Conservation (phyloP, 139 green algal species). For the Closterium sp. region DNA sequence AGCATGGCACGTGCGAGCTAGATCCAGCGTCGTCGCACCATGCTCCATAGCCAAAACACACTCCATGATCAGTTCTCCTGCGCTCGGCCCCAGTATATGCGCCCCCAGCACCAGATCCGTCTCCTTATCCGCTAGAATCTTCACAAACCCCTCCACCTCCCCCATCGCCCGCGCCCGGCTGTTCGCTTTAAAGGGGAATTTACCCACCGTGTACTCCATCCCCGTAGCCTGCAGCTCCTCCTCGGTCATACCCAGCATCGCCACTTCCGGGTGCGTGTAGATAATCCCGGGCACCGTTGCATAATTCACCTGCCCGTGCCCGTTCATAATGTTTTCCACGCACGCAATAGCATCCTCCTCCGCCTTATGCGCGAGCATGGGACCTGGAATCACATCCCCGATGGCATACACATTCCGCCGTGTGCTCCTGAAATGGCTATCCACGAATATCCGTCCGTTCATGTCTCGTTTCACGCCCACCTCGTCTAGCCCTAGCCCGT, state of each 20-base stretch:
- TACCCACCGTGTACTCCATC: slow-evolving; percentile 79
- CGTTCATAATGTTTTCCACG: slow-evolving; percentile 89
- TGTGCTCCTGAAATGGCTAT: slow-evolving; percentile 51
- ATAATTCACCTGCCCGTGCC: slow-evolving; percentile 96
- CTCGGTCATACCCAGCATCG: slow-evolving; percentile 78
- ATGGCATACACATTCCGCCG: slow-evolving; percentile 80
- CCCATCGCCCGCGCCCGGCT: slow-evolving; percentile 79
- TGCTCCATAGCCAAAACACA: neutral
- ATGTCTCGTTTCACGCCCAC: slow-evolving; percentile 77
- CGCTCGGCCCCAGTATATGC: neutral
- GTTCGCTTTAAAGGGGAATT: slow-evolving; percentile 97
- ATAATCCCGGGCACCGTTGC: slow-evolving; percentile 91
- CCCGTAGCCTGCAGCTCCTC: slow-evolving; percentile 71
- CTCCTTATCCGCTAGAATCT: slow-evolving; percentile 68
- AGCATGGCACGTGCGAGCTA: neutral
- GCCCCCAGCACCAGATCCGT: neutral
- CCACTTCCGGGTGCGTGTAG: slow-evolving; percentile 93
- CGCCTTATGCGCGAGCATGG: slow-evolving; percentile 99
- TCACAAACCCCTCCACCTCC: slow-evolving; percentile 78
- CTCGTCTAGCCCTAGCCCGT: slow-evolving; percentile 80
- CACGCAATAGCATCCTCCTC: slow-evolving; percentile 95
- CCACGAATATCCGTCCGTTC: slow-evolving; percentile 67
- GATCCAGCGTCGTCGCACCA: neutral
- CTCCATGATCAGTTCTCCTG: neutral
- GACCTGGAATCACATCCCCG: slow-evolving; percentile 76